Evolutionary conservation across 2,329 filamentous ascomycete species (phyloP).

Genomic region (Periconia digitata): DNA sequence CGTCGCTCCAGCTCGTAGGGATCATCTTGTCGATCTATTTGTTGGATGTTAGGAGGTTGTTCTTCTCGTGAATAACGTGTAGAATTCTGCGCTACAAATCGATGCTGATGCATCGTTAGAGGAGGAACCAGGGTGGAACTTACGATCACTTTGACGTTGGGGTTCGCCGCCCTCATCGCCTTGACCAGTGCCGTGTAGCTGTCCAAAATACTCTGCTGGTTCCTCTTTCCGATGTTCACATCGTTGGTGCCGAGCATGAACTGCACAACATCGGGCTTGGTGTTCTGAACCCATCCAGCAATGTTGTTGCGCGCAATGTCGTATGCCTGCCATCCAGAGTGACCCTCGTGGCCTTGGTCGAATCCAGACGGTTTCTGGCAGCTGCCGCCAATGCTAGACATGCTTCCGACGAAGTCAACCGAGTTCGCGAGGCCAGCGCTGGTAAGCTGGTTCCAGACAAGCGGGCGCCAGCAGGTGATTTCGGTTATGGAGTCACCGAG

Average conservation of each 20-base stretch:
- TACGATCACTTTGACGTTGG: background rate
- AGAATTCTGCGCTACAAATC: too few species aligned
- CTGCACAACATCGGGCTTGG: slow-evolving; percentile 4
- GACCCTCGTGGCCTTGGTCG: slow-evolving; percentile 1
- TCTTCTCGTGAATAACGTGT: too few species aligned
- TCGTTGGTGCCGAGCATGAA: slow-evolving; percentile 5
- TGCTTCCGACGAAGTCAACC: background rate
- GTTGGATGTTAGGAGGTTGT: too few species aligned
- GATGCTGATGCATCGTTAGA: too few species aligned
- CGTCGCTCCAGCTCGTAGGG: slow-evolving; percentile 1
- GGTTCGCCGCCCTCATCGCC: background rate
- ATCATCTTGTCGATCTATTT: slow-evolving; percentile 1
- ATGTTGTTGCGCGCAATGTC: slow-evolving; percentile 2
- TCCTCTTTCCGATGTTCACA: slow-evolving; percentile 2
- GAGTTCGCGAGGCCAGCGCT: background rate
- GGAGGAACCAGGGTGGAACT: background rate
- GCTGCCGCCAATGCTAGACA: background rate
- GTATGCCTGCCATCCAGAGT: slow-evolving; percentile 1
- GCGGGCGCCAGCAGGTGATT: slow-evolving; percentile 2
- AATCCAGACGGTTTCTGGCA: background rate
- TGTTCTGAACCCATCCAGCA: slow-evolving; percentile 1
- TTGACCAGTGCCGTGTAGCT: background rate
- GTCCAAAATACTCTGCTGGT: background rate
- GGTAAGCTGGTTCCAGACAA: slow-evolving; percentile 1
- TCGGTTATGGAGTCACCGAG: slow-evolving; percentile 3